Base-by-base conservation (phyloP, 2,329 filamentous ascomycete species). In the Coniochaeta ligniaria region DNA sequence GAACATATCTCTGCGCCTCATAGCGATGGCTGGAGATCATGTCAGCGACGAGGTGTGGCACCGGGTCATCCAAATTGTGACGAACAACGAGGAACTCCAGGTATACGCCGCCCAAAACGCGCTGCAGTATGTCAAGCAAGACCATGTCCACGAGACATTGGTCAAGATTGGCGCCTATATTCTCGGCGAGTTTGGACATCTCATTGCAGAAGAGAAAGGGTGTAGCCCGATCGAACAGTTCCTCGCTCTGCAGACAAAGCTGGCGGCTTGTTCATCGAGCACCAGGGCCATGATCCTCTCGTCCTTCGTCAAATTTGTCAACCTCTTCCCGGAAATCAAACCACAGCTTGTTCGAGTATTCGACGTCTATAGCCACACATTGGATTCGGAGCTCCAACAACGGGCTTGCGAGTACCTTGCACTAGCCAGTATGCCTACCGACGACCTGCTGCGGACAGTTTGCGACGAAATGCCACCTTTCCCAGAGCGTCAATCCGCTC, bases 11-110 rank as follows among this genome's bases (percentile, higher is more conserved):
- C 81, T 99, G 66, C 87, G 94, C 60, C 83, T 99, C 59, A 93
- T 99, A 62, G 92, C 94, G 61, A 93, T 98, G 86, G 95, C 96
- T 3, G 95, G 95, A 66, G 95, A 99, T 70, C 95, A 99, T 73
- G 94, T 99, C 67, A 98, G 94, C 74, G 96, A 99, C 65, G 95
- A 99, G 76, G 95, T 99, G 20, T 99, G 95, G 95, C 95, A 99
- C 73, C 88, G 95, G 68, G 94, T 99, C 60, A 97, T 96, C 64
- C 95, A 99, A 73, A 98, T 99, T 67, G 93, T 98, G 62, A 98
- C 95, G 60, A 99, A 99, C 79, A 99, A 99, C 74, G 95, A 99
- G 74, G 94, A 98, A 73, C 82, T 99, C 12, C 95, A 99, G 75
- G 89, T 96, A 0, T 99, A 99, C 72, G 95, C 95, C 1, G 92